Evolutionary conservation across 2,329 filamentous ascomycete genomes (phyloP), one percentile per base, ranked within the genome.

Genomic region (Colletotrichum noveboracense): DNA sequence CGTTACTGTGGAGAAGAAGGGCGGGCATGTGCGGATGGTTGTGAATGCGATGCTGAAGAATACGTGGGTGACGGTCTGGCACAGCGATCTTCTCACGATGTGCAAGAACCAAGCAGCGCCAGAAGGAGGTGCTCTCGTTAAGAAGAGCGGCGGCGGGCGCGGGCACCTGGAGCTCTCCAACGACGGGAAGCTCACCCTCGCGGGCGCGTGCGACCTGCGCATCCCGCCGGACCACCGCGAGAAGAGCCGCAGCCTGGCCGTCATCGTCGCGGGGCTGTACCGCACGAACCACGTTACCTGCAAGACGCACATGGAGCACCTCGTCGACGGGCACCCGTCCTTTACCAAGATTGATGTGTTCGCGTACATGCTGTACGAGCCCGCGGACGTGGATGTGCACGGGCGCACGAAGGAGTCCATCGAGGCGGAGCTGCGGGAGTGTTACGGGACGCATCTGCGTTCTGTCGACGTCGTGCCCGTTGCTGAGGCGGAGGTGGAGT

Each of bases 341-440:
- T 78, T 78, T 12, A 12, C 70, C 26, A 32, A 62, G 7, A 70
- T 78, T 16, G 77, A 78, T 16, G 77, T 78, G 3, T 78, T 78
- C 4, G 77, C 76, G 34, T 66, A 71, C 58, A 52, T 77, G 21
- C 66, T 77, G 6, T 71, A 32, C 52, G 77, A 76, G 38, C 68
- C 24, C 6, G 66, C 69, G 10, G 75, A 78, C 43, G 3, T 26
- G 3, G 48, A 69, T 12, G 61, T 74, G 18, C 60, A 66, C 34
- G 14, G 36, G 7, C 73, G 73, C 4, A 65, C 30, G 5, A 52
- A 38, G n/a, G 69, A 58, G 30, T 28, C 8, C 16, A 75, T 78
- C 24, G 65, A 75, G 60, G 71, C 34, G 36, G 71, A 64, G 14
- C 67, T 78, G 13, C 34, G 67, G 56, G 60, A n/a, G 10, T 78